phyloP scores from a whole-genome alignment of 108 stramenopile species.

The Schizochytrium sp. region DNA sequence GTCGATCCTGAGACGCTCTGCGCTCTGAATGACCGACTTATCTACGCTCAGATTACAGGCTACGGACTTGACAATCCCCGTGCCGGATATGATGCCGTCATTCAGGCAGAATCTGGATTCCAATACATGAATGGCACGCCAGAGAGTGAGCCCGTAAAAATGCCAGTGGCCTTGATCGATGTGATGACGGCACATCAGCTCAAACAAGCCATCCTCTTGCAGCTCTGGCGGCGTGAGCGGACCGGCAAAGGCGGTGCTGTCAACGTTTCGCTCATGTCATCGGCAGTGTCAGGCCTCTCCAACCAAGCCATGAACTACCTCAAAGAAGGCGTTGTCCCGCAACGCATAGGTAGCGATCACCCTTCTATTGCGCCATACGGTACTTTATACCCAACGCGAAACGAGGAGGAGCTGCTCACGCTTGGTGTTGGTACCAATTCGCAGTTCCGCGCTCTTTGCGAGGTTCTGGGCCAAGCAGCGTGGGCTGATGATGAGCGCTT shows the following conservation, averaged over 20 bases:
- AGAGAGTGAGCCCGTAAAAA: not conserved
- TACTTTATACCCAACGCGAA: not conserved
- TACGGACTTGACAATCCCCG: conserved; percentile 4
- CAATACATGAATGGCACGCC: not conserved
- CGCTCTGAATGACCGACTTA: not conserved
- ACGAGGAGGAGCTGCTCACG: not conserved
- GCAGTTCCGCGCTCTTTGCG: not conserved
- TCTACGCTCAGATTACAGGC: not conserved
- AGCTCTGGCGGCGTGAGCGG: not conserved
- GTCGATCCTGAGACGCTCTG: not conserved
- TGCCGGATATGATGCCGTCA: not conserved
- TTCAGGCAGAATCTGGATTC: not conserved
- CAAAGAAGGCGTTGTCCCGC: not conserved
- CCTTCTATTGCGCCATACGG: not conserved
- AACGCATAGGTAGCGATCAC: not conserved
- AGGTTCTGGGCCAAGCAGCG: not conserved
- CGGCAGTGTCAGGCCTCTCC: not conserved
- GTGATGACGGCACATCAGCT: conserved; percentile 9
- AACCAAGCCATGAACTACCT: not conserved
- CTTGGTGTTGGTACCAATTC: not conserved
- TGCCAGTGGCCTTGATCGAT: not conserved
- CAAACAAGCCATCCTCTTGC: not conserved
- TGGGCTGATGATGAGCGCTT: not conserved
- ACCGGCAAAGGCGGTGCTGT: not conserved
- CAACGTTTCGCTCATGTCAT: not conserved